A percentile compares a stretch with the other conserved stretches of the same genome.
Evolutionary conservation across 2,329 filamentous ascomycete genomes (phyloP).

Genomic region (Blumeriella jaapii): DNA sequence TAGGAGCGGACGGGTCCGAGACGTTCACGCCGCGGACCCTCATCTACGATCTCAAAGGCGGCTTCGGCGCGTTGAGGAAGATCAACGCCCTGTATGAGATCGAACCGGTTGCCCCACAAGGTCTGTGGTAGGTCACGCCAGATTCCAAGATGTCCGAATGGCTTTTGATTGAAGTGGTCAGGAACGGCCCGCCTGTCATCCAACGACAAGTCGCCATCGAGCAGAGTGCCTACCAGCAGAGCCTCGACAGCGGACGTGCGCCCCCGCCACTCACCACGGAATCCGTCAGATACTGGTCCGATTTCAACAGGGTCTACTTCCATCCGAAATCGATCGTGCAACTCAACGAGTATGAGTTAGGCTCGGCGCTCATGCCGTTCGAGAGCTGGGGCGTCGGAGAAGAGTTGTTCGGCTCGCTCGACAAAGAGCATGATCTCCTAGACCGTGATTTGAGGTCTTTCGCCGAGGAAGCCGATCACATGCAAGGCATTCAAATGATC

Average conservation of each 20-base stretch:
- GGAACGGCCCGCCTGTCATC: conserved; percentile 55
- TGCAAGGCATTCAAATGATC: conserved; percentile 78
- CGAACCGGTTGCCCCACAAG: conserved; percentile 22
- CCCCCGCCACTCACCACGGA: conserved; percentile 54
- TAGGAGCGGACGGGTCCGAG: conserved; percentile 73
- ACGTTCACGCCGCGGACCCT: conserved; percentile 87
- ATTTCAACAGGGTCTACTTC: conserved; percentile 87
- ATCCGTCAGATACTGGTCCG: conserved; percentile 89
- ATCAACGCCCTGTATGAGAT: conserved; percentile 70
- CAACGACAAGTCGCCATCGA: conserved; percentile 58
- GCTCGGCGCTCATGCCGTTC: conserved; percentile 71
- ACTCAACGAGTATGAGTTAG: conserved; percentile 75
- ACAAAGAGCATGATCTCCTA: conserved; percentile 73
- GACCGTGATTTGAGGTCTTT: conserved; percentile 87
- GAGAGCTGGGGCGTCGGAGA: conserved; percentile 64
- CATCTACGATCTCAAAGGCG: conserved; percentile 90
- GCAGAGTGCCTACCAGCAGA: conserved; percentile 65
- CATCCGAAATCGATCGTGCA: conserved; percentile 82
- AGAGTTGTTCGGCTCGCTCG: conserved; percentile 61
- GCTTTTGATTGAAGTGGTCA: conserved; percentile 27
- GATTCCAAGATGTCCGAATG: neutral
- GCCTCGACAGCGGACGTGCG: conserved; percentile 58
- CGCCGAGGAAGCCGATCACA: conserved; percentile 82
- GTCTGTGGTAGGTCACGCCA: conserved; percentile 29
- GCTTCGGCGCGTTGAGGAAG: conserved; percentile 78